Conservation (phyloP, 148 eudicot species). For the Pouteria glomerata region DNA sequence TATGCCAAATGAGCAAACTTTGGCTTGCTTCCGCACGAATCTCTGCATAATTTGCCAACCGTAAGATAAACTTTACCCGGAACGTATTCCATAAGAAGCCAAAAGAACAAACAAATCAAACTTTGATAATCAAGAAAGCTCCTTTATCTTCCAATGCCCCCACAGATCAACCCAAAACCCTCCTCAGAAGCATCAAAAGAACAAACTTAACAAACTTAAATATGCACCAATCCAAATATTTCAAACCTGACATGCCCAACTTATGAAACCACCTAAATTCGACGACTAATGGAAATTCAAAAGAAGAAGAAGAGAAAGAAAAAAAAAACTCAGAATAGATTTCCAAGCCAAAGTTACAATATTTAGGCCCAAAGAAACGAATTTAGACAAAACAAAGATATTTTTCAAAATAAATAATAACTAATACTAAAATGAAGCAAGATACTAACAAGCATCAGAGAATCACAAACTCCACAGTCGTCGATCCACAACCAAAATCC, state of each 20-base stretch:
- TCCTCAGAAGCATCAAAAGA: no score
- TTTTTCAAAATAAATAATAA: neutral
- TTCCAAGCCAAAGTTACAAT: no score
- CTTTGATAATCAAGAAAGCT: neutral
- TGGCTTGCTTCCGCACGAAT: constrained; percentile 9
- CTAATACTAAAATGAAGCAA: neutral
- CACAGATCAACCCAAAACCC: constrained; percentile 5
- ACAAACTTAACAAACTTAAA: no score
- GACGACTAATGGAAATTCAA: no score
- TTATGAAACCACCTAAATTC: no score
- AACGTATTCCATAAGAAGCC: constrained; percentile 33
- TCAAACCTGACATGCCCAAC: no score
- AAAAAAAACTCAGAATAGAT: constrained; percentile 3
- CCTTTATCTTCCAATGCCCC: neutral
- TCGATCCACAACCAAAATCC: constrained; percentile 11
- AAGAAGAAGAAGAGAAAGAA: no score
- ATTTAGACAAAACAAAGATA: neutral
- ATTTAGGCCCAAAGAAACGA: no score
- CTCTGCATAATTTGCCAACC: constrained; percentile 16
- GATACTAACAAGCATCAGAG: constrained; percentile 4
- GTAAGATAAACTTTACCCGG: constrained; percentile 25
- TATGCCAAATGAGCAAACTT: constrained; percentile 23
- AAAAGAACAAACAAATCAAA: neutral
- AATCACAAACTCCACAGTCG: neutral
- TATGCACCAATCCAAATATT: no score